Evolutionary conservation across 345 rosid genomes (phyloP).

Genomic region (Litchi chinensis): DNA sequence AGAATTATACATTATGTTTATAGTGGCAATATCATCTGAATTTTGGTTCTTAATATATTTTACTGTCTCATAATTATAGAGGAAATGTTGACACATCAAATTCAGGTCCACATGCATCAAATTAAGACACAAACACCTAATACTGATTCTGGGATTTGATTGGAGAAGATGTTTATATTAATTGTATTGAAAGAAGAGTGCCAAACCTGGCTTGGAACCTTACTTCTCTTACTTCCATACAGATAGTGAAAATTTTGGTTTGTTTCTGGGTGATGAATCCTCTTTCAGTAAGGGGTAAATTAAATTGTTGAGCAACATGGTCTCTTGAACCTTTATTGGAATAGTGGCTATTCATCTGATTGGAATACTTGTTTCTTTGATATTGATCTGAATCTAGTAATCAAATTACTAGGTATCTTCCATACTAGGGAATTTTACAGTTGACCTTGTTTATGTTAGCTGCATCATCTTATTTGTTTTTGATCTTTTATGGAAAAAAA

Average conservation of each 20-base stretch:
- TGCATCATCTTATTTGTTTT: background rate
- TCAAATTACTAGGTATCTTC: background rate
- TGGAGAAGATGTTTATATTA: no score
- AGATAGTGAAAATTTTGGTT: background rate
- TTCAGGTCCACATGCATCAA: no score
- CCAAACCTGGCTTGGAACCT: no score
- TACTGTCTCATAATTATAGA: no score
- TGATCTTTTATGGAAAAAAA: background rate
- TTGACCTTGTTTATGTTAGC: slow-evolving; percentile 7
- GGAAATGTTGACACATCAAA: no score
- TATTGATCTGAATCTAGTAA: background rate
- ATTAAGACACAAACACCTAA: no score
- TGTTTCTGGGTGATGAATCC: background rate
- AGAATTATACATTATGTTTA: no score
- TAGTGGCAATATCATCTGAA: no score
- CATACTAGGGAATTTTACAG: background rate
- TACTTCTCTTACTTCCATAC: no score
- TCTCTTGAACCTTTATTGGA: background rate
- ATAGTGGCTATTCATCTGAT: background rate
- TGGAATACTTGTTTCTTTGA: background rate
- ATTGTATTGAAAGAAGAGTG: no score
- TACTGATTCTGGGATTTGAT: no score
- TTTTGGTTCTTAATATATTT: no score
- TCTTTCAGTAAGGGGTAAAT: background rate
- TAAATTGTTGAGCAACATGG: background rate